Conservation (phyloP, 2,329 filamentous ascomycete genomes). For the Colletotrichum chlorophyti region DNA sequence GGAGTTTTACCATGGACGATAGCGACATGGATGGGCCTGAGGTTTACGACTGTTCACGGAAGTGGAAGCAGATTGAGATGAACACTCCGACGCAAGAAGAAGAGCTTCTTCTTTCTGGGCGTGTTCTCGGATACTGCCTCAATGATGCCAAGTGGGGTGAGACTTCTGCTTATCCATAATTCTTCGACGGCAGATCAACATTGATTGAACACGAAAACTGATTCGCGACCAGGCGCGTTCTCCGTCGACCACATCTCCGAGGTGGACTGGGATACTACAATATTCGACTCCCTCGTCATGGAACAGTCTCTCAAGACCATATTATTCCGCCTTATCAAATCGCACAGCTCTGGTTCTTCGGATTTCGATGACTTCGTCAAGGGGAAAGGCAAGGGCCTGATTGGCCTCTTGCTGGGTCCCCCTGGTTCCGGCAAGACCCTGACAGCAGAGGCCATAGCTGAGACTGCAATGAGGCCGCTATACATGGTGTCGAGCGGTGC, state of each 20-base stretch:
- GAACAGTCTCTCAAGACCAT: not conserved
- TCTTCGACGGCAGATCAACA: too few species aligned
- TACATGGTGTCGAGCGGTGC: conserved; percentile 17
- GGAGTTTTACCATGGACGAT: too few species aligned
- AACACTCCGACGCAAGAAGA: too few species aligned
- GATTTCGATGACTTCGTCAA: conserved; percentile 44
- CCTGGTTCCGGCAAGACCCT: conserved; percentile 57
- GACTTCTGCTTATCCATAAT: too few species aligned
- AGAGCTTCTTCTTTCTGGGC: too few species aligned
- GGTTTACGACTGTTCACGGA: too few species aligned
- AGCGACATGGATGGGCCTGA: too few species aligned
- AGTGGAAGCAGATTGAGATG: too few species aligned
- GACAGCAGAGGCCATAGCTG: conserved; percentile 39
- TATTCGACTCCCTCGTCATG: not conserved
- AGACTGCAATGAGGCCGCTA: not conserved
- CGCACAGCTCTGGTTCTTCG: not conserved
- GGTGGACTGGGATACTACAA: not conserved
- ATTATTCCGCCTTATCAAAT: not conserved
- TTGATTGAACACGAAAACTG: too few species aligned
- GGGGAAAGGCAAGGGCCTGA: conserved; percentile 51
- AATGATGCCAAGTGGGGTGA: too few species aligned
- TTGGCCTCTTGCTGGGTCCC: conserved; percentile 52
- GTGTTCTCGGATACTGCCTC: too few species aligned
- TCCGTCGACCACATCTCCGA: not conserved
- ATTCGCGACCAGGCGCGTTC: too few species aligned